These are phyloP conservation scores for Cordyceps tenuipes DNA, from an alignment of 2,329 filamentous ascomycete species.

Conservation along the genomic window DNA sequence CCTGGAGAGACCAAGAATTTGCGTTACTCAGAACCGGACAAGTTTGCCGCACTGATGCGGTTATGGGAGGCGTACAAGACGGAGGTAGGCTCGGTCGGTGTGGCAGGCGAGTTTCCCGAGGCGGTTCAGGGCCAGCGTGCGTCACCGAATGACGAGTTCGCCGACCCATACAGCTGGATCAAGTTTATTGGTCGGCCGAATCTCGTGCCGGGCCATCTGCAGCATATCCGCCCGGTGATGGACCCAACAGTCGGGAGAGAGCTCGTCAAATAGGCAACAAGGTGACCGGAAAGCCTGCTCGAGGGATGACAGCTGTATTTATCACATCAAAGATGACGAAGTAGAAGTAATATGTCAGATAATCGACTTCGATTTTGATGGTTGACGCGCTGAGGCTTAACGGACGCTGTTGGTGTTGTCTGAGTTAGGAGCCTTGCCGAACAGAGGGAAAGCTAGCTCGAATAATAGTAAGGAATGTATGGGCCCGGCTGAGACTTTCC, in stretches of 20 bases:
- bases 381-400: not conserved
- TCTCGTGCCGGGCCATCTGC: not conserved
- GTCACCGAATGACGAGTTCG: slow-evolving; percentile 7
- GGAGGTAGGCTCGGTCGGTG: slow-evolving; percentile 8
- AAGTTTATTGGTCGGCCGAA: slow-evolving; percentile 8
- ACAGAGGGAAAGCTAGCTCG: too few relatives aligned
- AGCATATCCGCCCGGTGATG: slow-evolving; percentile 6
- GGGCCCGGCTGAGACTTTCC: not conserved
- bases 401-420: not conserved
- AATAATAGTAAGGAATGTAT: too few relatives aligned
- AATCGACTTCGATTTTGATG: too few relatives aligned
- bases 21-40: slow-evolving; percentile 16
- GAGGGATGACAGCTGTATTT: not conserved
- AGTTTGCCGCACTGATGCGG: slow-evolving; percentile 21
- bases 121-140: slow-evolving; percentile 8
- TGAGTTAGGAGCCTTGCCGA: too few relatives aligned
- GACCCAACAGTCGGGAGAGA: not conserved
- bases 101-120: slow-evolving; percentile 11
- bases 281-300: not conserved
- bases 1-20: slow-evolving; percentile 23
- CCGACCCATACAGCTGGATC: slow-evolving; percentile 11
- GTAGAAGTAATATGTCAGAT: too few relatives aligned
- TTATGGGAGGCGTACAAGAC: slow-evolving; percentile 27
- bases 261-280: not conserved
- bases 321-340: not conserved